Base-by-base conservation (phyloP, 1,284 basidiomycete species). In the Hypsizygus ulmarius region DNA sequence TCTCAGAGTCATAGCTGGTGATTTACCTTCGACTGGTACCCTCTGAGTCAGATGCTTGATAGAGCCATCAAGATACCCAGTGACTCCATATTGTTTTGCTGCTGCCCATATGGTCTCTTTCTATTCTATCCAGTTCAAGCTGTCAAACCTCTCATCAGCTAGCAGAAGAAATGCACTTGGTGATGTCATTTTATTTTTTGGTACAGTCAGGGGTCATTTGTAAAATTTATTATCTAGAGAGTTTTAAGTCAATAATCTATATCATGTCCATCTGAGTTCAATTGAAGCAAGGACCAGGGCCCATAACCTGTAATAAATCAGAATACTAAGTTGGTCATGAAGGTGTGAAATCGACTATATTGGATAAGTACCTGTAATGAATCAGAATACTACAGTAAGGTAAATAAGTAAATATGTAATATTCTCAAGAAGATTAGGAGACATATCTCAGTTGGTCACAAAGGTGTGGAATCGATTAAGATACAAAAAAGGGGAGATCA, bases 51-150 rank as follows among this genome's bases (percentile, higher is more conserved):
- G 47, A 21, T 15, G 41, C 34, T 14, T 33, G 9, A 49, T 38
- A 4, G 19, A 43, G 11, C 53, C 43, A 14, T 43, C 32, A 14
- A 54, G 27, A 29, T 54, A 54, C n/a, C 38, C 47, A 6, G 14
- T 7, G 21, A 45, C 12, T 4, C 53, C 47, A 25, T 43, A 29
- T 15, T 42, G 47, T n/a, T n/a, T n/a, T n/a, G n/a, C n/a, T n/a
- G n/a, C n/a, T n/a, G n/a, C n/a, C n/a, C n/a, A n/a, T n/a, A 54
- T 45, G 11, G 38, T 49, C 3, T 43, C 51, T 34, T 50, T 50
- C 14, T 34, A 53, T 6, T 37, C 34, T 14, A 18, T 29, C 37
- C 40, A 51, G 35, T 50, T 50, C 5, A 14, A n/a, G 3, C 45
- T 33, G 33, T 43, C 19, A 18, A 50, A 50, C 34, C 36, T 39